Conservation (phyloP, 805 yeast species). For the Kodamaea hsintzibuensis region DNA sequence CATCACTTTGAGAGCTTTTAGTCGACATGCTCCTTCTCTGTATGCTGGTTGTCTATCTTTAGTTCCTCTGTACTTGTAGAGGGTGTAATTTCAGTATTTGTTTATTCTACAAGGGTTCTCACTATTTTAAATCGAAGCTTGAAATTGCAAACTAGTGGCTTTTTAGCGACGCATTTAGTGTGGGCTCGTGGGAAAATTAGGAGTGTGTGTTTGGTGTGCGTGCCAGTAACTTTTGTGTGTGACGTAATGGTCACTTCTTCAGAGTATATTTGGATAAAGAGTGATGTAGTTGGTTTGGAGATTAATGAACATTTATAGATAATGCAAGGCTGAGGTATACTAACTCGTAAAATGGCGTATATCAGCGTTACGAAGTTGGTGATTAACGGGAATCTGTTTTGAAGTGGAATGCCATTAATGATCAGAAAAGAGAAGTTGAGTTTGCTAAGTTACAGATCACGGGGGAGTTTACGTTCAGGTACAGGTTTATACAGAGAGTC, state of each 20-base stretch:
- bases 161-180: background rate
- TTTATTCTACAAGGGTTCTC: background rate
- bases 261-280: background rate
- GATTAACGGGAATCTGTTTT: background rate
- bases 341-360: background rate
- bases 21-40: background rate
- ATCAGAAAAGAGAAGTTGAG: background rate
- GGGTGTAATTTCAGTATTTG: background rate
- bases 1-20: background rate
- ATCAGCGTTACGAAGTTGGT: background rate
- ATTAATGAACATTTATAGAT: background rate
- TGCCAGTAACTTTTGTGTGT: background rate
- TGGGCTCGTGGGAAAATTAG: background rate
- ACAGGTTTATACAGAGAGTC: too few species aligned
- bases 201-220: background rate
- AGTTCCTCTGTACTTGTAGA: background rate
- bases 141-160: background rate
- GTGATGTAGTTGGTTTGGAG: background rate
- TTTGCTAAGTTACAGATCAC: too few species aligned
- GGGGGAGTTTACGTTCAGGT: too few species aligned
- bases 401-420: background rate
- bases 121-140: background rate
- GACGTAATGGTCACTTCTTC: background rate
- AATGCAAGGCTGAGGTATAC: background rate
- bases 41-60: background rate